Evolutionary conservation across 805 yeast species (phyloP), one percentile per base, ranked within the genome.

Genomic region (Debaryomyces castellii): DNA sequence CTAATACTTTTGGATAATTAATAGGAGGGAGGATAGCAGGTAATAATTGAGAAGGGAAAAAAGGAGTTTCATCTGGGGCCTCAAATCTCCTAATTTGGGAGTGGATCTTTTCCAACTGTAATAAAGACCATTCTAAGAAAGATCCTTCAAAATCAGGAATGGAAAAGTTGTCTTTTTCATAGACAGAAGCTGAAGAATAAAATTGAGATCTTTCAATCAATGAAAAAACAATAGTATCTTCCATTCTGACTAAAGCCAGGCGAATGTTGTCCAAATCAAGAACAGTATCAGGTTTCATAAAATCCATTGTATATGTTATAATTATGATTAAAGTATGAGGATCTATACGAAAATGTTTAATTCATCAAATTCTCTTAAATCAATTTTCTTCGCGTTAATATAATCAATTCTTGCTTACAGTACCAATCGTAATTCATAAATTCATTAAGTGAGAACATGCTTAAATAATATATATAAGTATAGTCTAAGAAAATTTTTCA

Each of bases 181-280:
- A 94, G 7, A 90, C 89, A 14, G 87, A 77, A 1, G 87, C 85
- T 43, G 89, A 83, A 24, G 78, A 77, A 54, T 74, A 83, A 60
- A 89, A 92, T 68, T 92, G 96, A 2, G 97, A 88, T 52, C 99
- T 77, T 64, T 94, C 99, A 49, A 94, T 91, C 54, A 94, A 79
- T 46, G 85, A 87, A 74, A 91, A 94, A 50, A 94, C 86, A 55
- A 94, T 90, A 5, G 97, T 87, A 66, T 94, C 98, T 62, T 94
- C 99, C 97, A 94, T 89, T 44, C 96, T 81, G 33, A 91, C 84
- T 39, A 94, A 74, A 14, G 89, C 86, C 49, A 80, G 83, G 51
- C 99, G 82, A 57, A 94, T 94, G 67, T 94, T 90, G 55, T 72
- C 73, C 47, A 94, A 72, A 57, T 89, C 80, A 41, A 94, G 76